Evolutionary conservation across 1,284 basidiomycete species (phyloP).

Genomic region (Boletus calvinii): DNA sequence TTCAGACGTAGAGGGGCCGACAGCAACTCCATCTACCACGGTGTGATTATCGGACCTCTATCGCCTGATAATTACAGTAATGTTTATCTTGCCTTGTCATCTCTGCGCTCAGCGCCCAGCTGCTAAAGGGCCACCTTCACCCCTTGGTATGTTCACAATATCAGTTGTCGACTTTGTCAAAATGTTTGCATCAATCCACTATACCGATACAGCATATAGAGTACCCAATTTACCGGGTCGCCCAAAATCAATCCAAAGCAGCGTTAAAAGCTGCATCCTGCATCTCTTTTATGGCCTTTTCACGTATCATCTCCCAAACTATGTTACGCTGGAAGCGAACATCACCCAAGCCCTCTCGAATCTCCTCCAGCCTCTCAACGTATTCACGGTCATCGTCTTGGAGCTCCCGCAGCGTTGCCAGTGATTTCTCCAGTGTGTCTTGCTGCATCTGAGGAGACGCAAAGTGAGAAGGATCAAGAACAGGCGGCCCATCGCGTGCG

Average conservation of each 20-base stretch:
- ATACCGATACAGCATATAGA: conserved; percentile 1
- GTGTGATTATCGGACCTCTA: background rate
- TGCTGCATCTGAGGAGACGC: conserved; percentile 61
- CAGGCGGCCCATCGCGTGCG: conserved; percentile 42
- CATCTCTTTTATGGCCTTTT: conserved; percentile 69
- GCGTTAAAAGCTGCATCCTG: conserved; percentile 56
- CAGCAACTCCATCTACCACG: background rate
- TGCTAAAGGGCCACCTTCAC: background rate
- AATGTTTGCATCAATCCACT: conserved; percentile 2
- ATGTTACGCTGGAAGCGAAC: conserved; percentile 63
- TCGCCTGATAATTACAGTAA: conserved; percentile 23
- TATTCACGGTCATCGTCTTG: conserved; percentile 82
- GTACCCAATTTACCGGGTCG: background rate
- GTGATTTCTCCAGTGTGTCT: conserved; percentile 67
- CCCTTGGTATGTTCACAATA: background rate
- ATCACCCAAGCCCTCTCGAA: conserved; percentile 72
- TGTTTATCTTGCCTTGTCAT: background rate
- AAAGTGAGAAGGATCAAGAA: conserved; percentile 60
- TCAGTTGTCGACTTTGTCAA: background rate
- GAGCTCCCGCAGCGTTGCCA: conserved; percentile 68
- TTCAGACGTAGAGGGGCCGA: background rate
- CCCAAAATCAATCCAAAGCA: conserved; percentile 26
- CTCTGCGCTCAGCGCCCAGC: background rate
- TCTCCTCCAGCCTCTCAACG: conserved; percentile 74
- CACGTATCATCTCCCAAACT: conserved; percentile 72